Base-by-base conservation (phyloP, 345 rosid genomes). In the Ailanthus altissimus region DNA sequence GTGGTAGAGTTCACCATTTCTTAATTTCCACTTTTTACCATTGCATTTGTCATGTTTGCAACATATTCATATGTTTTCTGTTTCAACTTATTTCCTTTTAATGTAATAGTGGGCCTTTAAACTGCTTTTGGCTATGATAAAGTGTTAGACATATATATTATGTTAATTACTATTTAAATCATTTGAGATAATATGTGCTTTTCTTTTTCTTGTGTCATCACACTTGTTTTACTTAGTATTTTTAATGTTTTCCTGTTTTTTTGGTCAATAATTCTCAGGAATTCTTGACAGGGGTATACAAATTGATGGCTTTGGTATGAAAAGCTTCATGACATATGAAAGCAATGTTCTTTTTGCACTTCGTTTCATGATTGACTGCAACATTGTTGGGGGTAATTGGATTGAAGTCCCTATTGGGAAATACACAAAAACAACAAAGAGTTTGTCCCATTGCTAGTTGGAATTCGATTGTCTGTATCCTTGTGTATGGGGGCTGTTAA, bases 401-500 rank as follows among this genome's bases (percentile, higher is more conserved):
- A 96, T 96, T 75, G 97, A 96, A 90, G 88, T 92, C 53, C 92
- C 97, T 69, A 80, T 89, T 84, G 97, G 95, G 23, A 93, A 90
- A 81, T 93, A 93, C 80, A 89, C 78, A 85, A 93, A 83, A 87
- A 79, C 88, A 25, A 72, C 86, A 51, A 93, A 83, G 85, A 87
- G 77, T 80, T 81, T 90, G 81, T 83, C 99, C 67, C 81, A 90
- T 77, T 92, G 98, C 85, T 98, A 93, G 72, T 77, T 93, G 83
- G 99, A 96, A 89, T 88, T 93, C 40, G 91, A 93, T 83, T 96
- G 98, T 91, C 67, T 93, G 99, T 96, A 96, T 93, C 97, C 93
- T 90, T 40, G 36, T 75, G 47, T 32, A 38, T 58, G 67, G 11
- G 36, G 70, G 63, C 43, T 18, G 47, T 72, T 50, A 75, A 40